phyloP scores from a whole-genome alignment of 164 flowering plant species.

The Vitis labrusca region DNA sequence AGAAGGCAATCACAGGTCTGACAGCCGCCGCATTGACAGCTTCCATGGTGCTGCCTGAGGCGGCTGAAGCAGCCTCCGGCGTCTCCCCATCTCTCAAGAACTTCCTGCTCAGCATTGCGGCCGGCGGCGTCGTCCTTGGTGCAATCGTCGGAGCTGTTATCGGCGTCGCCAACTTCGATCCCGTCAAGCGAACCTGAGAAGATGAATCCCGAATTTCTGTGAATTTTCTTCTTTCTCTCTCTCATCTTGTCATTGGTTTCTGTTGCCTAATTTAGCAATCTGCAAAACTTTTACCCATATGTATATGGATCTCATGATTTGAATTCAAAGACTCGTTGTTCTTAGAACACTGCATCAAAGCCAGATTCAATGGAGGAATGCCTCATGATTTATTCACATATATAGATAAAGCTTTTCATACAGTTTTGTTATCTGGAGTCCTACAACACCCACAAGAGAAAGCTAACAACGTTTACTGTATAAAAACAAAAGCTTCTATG shows the following conservation, averaged over 20 bases:
- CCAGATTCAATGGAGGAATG: slow-evolving; percentile 20
- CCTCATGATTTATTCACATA: slow-evolving; percentile 15
- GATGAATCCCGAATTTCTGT: background rate
- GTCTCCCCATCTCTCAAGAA: slow-evolving; percentile 52
- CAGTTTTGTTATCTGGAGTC: slow-evolving; percentile 4
- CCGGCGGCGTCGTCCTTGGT: slow-evolving; percentile 42
- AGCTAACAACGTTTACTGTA: slow-evolving; percentile 1
- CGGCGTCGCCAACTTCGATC: slow-evolving; percentile 58
- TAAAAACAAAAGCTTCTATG: slow-evolving; percentile 2
- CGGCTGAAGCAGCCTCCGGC: slow-evolving; percentile 41
- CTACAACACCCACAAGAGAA: slow-evolving; percentile 6
- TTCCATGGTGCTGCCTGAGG: slow-evolving; percentile 37
- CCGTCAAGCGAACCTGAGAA: slow-evolving; percentile 40
- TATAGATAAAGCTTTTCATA: background rate
- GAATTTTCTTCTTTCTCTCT: background rate
- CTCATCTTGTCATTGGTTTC: background rate
- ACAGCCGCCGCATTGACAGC: slow-evolving; percentile 42
- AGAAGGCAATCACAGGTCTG: slow-evolving; percentile 37
- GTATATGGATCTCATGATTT: too few species aligned
- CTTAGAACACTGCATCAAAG: too few species aligned
- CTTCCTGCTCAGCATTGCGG: slow-evolving; percentile 54
- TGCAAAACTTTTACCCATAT: background rate
- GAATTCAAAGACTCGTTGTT: too few species aligned
- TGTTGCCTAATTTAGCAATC: background rate
- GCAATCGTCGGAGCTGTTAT: slow-evolving; percentile 42